Evolutionary conservation across 2,329 filamentous ascomycete genomes (phyloP), one percentile per base, ranked within the genome.

Genomic region (Talaromyces atroroseus): DNA sequence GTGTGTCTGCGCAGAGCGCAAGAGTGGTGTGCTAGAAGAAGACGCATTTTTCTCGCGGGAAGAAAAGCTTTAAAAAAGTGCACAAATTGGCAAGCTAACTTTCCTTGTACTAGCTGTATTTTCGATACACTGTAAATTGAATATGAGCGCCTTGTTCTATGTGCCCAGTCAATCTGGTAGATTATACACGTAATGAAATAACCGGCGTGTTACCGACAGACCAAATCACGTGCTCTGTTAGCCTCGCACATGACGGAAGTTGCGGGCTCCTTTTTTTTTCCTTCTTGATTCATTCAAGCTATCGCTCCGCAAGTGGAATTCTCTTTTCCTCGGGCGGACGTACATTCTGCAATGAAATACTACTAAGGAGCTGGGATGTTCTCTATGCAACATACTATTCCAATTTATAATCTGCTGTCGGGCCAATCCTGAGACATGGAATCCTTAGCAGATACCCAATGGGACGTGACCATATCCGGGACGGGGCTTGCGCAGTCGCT

Each of bases 401-500:
- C 34, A 26, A 16, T 44, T 46, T 38, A 34, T n/a, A 46, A 36
- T 20, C 38, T 52, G 44, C 49, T 44, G 23, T 48, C 42, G n/a
- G 55, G 52, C 46, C 23, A 20, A 26, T 32, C 52, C 56, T 44
- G 18, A 20, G 18, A 73, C 64, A 91, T 92, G 88, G 88, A 92
- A 75, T 84, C 84, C 62, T 77, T 92, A 64, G 80, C 80, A 71
- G 87, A 90, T 59, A 87, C 86, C 65, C 76, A 80, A 60, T 92
- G 88, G 88, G 88, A 92, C 78, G 84, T 88, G 67, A 80, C 90
- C 65, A 89, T 92, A 72, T 84, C 83, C 68, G 88, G 89, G 67
- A 92, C 89, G 63, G 88, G 88, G 65, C 77, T 92, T 67, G 81
- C 86, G 69, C 87, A 92, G 77, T 90, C 88, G 62, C 82, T 92